These are phyloP conservation scores for Reticulascus tulasneorum DNA, from an alignment of 2,329 filamentous ascomycete genomes.

Conservation along the genomic window DNA sequence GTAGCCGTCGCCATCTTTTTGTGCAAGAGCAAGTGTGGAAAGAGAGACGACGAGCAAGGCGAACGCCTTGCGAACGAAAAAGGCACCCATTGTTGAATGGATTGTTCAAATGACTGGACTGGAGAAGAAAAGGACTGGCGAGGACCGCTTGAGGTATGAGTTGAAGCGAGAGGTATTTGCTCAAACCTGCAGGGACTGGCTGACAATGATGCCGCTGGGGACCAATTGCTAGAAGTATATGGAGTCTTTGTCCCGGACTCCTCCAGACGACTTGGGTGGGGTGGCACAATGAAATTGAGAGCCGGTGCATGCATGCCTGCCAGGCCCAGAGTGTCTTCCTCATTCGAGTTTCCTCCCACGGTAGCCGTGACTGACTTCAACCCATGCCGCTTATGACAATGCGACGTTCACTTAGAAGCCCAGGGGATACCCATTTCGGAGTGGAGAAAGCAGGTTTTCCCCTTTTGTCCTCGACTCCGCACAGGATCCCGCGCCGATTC, in stretches of 20 bases:
- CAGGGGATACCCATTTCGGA: too few relatives aligned
- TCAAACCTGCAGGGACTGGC: constrained; percentile 1
- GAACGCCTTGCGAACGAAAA: constrained; percentile 12
- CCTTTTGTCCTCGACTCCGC: too few relatives aligned
- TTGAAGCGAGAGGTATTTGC: constrained; percentile 1
- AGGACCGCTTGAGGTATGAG: constrained; percentile 7
- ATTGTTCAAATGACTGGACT: not conserved
- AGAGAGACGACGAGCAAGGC: constrained; percentile 22
- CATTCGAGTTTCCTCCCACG: too few relatives aligned
- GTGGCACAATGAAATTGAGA: too few relatives aligned
- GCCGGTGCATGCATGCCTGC: too few relatives aligned
- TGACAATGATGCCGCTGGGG: not conserved
- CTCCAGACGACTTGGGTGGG: not conserved
- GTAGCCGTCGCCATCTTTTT: constrained; percentile 40
- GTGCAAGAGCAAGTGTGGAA: constrained; percentile 25
- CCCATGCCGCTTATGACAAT: too few relatives aligned
- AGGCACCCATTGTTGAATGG: not conserved
- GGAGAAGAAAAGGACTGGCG: constrained; percentile 5
- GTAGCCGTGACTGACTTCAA: too few relatives aligned
- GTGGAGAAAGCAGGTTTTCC: too few relatives aligned
- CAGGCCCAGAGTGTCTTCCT: too few relatives aligned
- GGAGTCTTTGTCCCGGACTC: too few relatives aligned
- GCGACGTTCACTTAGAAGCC: too few relatives aligned
- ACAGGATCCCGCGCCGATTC: too few relatives aligned
- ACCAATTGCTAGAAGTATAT: constrained; percentile 10